A percentile compares a stretch with the other conserved stretches of the same genome.
Conservation (phyloP, 139 green algal species). For the Picochlorum sp. region DNA sequence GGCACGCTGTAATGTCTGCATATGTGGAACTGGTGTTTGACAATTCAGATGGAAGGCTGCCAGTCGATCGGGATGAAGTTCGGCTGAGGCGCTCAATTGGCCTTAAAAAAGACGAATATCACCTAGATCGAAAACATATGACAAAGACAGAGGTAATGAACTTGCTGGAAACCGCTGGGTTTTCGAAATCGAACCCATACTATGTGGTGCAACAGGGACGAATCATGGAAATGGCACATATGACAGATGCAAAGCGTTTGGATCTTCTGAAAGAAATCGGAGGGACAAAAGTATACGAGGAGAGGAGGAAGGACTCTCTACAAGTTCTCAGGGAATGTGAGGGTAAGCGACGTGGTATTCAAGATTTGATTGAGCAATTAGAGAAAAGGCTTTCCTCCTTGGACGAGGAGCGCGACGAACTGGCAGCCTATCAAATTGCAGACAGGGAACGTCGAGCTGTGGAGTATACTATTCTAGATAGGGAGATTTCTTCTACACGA, state of each 20-base stretch:
- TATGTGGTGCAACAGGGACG: constrained; percentile 99
- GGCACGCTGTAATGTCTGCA: constrained; percentile 68
- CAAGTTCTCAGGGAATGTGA: constrained; percentile 86
- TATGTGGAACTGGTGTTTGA: constrained; percentile 98
- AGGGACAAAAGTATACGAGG: constrained; percentile 87
- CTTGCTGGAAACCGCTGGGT: constrained; percentile 92
- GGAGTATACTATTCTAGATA: constrained; percentile 89
- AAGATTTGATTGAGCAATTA: constrained; percentile 64
- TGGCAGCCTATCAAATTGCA: constrained; percentile 70
- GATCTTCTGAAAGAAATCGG: constrained; percentile 98
- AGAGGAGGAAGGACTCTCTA: constrained; percentile 71
- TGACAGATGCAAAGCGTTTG: constrained; percentile 85
- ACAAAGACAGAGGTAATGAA: constrained; percentile 89
- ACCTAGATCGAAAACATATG: constrained; percentile 87
- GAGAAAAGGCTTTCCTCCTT: constrained; percentile 62
- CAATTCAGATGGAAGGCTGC: constrained; percentile 88
- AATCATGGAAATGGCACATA: constrained; percentile 71
- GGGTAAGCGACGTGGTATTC: constrained; percentile 49
- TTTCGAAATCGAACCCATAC: constrained; percentile 94
- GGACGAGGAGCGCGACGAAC: constrained; percentile 73
- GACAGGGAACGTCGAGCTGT: constrained; percentile 70
- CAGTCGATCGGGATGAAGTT: constrained; percentile 67
- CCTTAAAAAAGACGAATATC: constrained; percentile 94
- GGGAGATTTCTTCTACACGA: constrained; percentile 51
- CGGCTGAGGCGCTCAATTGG: constrained; percentile 80